Evolutionary conservation across 495 filamentous ascomycete species (phyloP).

Genomic region (Choiromyces venosus): DNA sequence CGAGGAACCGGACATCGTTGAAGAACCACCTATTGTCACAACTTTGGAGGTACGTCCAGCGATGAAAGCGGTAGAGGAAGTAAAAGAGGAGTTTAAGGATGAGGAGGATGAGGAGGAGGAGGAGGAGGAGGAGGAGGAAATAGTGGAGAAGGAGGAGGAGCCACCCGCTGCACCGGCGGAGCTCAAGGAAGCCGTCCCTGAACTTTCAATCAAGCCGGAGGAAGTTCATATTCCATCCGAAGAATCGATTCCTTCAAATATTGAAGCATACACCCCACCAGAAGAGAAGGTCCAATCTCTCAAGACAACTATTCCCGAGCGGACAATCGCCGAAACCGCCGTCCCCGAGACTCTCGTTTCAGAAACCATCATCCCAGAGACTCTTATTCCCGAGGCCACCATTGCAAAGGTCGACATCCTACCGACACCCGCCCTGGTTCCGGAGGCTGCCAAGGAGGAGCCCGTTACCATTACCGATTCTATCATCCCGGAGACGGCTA

Average conservation of each 20-base stretch:
- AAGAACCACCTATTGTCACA: neutral
- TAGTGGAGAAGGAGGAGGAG: neutral
- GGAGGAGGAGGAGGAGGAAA: neutral
- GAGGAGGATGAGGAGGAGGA: too few relatives aligned
- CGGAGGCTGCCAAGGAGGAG: neutral
- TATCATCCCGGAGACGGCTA: too few relatives aligned
- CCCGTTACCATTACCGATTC: too few relatives aligned
- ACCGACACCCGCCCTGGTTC: neutral
- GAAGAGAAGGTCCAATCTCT: neutral
- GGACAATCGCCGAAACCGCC: neutral
- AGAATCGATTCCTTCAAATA: neutral
- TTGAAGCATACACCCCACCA: neutral
- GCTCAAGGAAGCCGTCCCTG: neutral
- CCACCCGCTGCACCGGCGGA: neutral
- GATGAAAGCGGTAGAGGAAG: neutral
- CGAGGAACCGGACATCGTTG: neutral
- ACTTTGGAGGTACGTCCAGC: neutral
- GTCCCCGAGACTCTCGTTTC: neutral
- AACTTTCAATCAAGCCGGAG: neutral
- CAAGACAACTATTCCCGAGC: neutral
- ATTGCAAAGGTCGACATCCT: neutral
- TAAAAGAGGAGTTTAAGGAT: neutral
- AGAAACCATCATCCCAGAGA: neutral
- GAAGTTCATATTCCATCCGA: neutral
- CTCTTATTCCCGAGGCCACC: neutral